Conservation (phyloP, 805 yeast species). For the Lipomyces yamanashiensis region DNA sequence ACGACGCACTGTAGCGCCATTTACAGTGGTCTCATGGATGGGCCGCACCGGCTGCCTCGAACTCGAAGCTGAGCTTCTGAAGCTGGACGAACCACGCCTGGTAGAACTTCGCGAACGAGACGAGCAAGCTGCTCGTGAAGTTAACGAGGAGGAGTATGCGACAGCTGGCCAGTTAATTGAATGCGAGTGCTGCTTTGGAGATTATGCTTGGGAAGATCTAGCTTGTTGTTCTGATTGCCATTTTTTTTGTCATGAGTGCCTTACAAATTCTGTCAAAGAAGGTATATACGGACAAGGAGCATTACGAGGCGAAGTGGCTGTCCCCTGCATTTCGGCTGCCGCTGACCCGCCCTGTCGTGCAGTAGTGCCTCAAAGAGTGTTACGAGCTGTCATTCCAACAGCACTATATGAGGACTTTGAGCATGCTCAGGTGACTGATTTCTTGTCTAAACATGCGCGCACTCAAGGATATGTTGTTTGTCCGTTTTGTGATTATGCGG, state of each 20-base stretch:
- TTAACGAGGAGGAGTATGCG: conserved; percentile 26
- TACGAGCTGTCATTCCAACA: conserved; percentile 20
- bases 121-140: conserved; percentile 25
- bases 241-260: conserved; percentile 34
- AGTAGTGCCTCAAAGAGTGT: conserved; percentile 18
- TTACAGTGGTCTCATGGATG: conserved; percentile 8
- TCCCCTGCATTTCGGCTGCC: conserved; percentile 32
- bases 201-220: conserved; percentile 36
- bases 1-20: background rate
- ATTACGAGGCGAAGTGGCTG: conserved; percentile 29
- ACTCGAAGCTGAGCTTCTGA: conserved; percentile 25
- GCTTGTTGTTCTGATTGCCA: conserved; percentile 34
- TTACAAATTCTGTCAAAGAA: conserved; percentile 23
- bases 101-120: conserved; percentile 9
- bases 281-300: conserved; percentile 36
- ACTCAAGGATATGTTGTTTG: conserved; percentile 24
- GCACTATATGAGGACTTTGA: conserved; percentile 27
- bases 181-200: conserved; percentile 37
- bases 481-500: conserved; percentile 34
- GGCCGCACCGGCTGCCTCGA: conserved; percentile 26
- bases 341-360: conserved; percentile 28
- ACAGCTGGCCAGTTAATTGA: conserved; percentile 31
- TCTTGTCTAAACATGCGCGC: conserved; percentile 14
- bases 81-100: conserved; percentile 12
- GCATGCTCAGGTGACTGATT: conserved; percentile 26